Evolutionary conservation across 148 eudicot genomes (phyloP), one percentile per base, ranked within the genome.

Genomic region (Rhododendron ovatum): DNA sequence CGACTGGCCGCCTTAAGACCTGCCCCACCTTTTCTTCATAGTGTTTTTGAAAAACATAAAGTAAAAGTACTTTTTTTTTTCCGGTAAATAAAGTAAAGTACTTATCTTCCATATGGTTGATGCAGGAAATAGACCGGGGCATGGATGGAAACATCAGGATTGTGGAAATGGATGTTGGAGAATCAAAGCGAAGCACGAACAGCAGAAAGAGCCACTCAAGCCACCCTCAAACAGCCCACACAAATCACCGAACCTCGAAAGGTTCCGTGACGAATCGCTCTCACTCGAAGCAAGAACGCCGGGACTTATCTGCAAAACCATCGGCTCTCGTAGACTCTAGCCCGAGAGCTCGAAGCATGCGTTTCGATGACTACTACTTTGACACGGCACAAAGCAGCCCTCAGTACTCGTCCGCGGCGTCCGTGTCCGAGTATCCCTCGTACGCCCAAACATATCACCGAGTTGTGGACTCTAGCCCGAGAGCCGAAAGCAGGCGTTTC

Each of bases 121-220:
- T 83, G 26, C 73, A 95, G 98, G 98, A 94, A 30, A 86, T 81
- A 39, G 45, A 37, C 22, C 17, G 47, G 47, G 24, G 48, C 0
- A 76, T 39, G 28, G 97, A 96, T 51, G 98, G 93, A 89, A 91
- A 92, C 85, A 91, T 94, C 39, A 96, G 92, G 87, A 95, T 94
- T 61, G 98, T 96, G 35, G 98, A 96, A 79, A 92, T 95, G 98
- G 99, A 96, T 85, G 82, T 81, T 10, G 98, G 96, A 10, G 94
- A 95, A 71, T 51, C 86, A 26, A 90, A 53, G 74, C 83, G 87
- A 37, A 90, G 83, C 48, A 45, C 82, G 33, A 89, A 90, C 81
- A 74, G 84, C 33, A 87, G 92, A 53, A 91, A 84, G 82, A 88
- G 89, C 91, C 87, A 91, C 86, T 86, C 95, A 47, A 90, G 84